Percentiles rank a stretch among this genome's conserved stretches.
Evolutionary conservation across 768 basidiomycete species (phyloP).

Genomic region (Scleroderma bovista): DNA sequence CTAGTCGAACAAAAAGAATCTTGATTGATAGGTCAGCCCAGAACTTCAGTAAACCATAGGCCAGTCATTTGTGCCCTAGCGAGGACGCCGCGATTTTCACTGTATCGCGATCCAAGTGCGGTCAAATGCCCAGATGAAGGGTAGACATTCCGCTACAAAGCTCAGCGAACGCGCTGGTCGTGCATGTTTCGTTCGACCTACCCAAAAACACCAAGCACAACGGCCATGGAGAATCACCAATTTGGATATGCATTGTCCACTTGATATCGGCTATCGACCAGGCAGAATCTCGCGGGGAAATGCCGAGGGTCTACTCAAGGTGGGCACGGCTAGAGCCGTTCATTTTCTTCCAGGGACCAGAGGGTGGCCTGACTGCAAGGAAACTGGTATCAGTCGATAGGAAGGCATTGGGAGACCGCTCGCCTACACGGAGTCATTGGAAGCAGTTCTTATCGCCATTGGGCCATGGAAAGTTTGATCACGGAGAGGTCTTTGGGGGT

Average conservation of each 20-base stretch:
- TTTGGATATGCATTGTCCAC: slow-evolving; percentile 6
- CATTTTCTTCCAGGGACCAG: background rate
- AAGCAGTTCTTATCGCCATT: slow-evolving; percentile 19
- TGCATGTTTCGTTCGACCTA: slow-evolving; percentile 16
- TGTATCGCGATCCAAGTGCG: slow-evolving; percentile 16
- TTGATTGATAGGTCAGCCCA: slow-evolving; percentile 15
- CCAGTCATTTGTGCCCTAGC: slow-evolving; percentile 6
- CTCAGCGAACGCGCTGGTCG: slow-evolving; percentile 24
- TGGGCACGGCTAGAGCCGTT: slow-evolving; percentile 16
- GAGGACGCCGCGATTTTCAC: slow-evolving; percentile 14
- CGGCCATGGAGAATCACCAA: slow-evolving; percentile 5
- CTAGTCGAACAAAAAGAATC: slow-evolving; percentile 4
- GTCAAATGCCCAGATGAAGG: slow-evolving; percentile 18
- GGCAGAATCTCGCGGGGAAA: slow-evolving; percentile 4
- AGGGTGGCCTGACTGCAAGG: background rate
- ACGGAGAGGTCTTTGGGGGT: slow-evolving; percentile 19
- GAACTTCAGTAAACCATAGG: slow-evolving; percentile 8
- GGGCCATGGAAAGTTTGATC: slow-evolving; percentile 12
- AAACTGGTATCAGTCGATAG: background rate
- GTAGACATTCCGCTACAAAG: slow-evolving; percentile 24
- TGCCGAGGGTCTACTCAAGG: slow-evolving; percentile 8
- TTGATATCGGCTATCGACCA: slow-evolving; percentile 8
- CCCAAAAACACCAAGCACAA: slow-evolving; percentile 6
- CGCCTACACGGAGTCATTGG: slow-evolving; percentile 7
- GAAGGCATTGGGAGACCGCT: slow-evolving; percentile 3